Percentiles rank a stretch among this genome's conserved stretches.
These are phyloP conservation scores for Heritiera littoralis DNA, from an alignment of 345 rosid species.

Conservation along the genomic window DNA sequence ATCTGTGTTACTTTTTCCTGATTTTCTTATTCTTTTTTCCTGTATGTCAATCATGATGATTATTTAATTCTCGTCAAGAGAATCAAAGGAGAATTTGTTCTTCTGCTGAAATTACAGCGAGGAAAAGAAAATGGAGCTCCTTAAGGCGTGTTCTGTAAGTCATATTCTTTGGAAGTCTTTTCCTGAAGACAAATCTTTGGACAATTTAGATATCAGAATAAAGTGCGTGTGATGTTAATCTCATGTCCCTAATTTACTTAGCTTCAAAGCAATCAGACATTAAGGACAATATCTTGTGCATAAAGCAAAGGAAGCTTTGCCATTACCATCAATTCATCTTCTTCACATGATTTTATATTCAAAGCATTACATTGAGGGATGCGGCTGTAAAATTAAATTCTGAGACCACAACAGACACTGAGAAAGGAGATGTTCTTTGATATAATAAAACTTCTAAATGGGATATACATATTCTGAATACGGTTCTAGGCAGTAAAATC, in stretches of 20 bases:
- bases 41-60: too few relatives aligned
- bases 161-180: not conserved
- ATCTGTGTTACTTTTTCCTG: not conserved
- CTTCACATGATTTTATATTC: not conserved
- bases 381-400: not conserved
- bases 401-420: not conserved
- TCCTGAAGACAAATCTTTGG: not conserved
- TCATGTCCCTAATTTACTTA: not conserved
- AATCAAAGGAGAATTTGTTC: not conserved
- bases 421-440: not conserved
- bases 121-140: not conserved
- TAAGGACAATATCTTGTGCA: not conserved
- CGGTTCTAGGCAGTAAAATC: not conserved
- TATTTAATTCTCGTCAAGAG: too few relatives aligned
- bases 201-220: not conserved
- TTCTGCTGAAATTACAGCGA: not conserved
- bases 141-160: not conserved
- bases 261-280: not conserved
- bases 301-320: not conserved
- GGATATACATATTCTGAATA: constrained; percentile 7
- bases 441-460: not conserved
- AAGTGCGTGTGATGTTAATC: not conserved
- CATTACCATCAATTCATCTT: not conserved
- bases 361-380: not conserved
- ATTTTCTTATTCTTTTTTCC: not conserved